Conservation (phyloP, 192 early-diverging fungal species). For the Haplosporangium gracile region DNA sequence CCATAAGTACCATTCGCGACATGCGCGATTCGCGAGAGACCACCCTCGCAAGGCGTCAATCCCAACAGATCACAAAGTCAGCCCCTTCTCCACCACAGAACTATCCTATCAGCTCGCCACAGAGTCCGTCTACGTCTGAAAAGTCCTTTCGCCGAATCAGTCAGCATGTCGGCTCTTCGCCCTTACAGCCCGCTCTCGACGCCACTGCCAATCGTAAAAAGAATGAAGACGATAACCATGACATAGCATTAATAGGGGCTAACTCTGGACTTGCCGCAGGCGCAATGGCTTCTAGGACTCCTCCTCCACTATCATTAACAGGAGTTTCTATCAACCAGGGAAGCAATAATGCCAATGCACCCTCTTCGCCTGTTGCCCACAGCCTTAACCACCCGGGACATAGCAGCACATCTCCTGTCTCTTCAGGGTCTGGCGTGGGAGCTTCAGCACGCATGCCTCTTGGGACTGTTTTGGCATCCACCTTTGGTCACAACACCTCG, state of each 20-base stretch:
- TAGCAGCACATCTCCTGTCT: constrained; percentile 12
- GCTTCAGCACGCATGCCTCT: constrained; percentile 18
- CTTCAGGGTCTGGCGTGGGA: neutral
- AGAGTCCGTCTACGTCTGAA: constrained; percentile 14
- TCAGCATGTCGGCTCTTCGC: constrained; percentile 12
- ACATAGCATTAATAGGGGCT: constrained; percentile 21
- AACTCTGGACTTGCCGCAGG: neutral
- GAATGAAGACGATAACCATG: constrained; percentile 17
- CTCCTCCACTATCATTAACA: constrained; percentile 12
- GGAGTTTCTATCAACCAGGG: neutral
- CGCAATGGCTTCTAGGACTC: neutral
- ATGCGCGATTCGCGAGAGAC: constrained; percentile 41
- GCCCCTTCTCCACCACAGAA: neutral
- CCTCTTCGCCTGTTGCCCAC: neutral
- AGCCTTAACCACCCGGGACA: neutral
- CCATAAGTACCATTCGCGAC: neutral
- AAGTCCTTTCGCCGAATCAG: constrained; percentile 18
- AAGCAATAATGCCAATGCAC: neutral
- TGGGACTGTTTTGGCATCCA: constrained; percentile 32
- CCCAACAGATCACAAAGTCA: constrained; percentile 33
- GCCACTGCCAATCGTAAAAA: constrained; percentile 22
- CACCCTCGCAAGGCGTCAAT: constrained; percentile 35
- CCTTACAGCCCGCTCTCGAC: constrained; percentile 10
- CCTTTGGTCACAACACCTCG: constrained; percentile 19
- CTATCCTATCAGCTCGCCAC: neutral